Conservation (phyloP, 306 rosid species). For the Gastrolobium villosum region DNA sequence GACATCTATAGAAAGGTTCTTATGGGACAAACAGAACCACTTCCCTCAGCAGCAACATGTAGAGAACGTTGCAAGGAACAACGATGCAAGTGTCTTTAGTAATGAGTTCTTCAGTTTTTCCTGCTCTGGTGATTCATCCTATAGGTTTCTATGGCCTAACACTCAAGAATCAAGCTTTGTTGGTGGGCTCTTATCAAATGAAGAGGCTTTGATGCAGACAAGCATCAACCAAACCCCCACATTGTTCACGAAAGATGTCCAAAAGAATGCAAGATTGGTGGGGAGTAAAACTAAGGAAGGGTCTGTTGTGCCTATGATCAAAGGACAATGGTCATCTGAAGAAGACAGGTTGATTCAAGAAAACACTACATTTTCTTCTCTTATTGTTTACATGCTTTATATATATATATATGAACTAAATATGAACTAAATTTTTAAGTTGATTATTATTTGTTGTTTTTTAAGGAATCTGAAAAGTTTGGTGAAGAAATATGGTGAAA, state of each 20-base stretch:
- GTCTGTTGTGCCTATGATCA: slow-evolving; percentile 52
- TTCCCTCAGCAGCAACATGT: slow-evolving; percentile 35
- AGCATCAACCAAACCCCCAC: slow-evolving; percentile 30
- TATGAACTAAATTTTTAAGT: neutral
- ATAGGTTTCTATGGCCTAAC: slow-evolving; percentile 16
- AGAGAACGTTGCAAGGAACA: slow-evolving; percentile 12
- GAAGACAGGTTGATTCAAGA: slow-evolving; percentile 74
- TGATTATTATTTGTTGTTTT: neutral
- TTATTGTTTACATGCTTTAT: neutral
- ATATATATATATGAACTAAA: neutral
- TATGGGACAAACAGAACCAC: slow-evolving; percentile 42
- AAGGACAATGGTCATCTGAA: slow-evolving; percentile 81
- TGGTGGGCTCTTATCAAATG: slow-evolving; percentile 40
- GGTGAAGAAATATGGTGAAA: slow-evolving; percentile 73
- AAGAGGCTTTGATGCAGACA: slow-evolving; percentile 50
- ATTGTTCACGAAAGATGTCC: slow-evolving; percentile 38
- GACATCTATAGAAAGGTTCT: slow-evolving; percentile 63
- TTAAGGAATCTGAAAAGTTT: slow-evolving; percentile 58
- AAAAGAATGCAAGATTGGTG: slow-evolving; percentile 27
- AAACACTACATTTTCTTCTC: neutral
- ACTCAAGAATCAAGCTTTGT: slow-evolving; percentile 32
- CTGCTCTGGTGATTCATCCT: slow-evolving; percentile 39
- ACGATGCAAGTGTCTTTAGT: neutral
- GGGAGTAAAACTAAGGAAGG: slow-evolving; percentile 54
- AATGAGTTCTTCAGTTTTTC: slow-evolving; percentile 29